A percentile compares a stretch with the other conserved stretches of the same genome.
phyloP scores from a whole-genome alignment of 441 rosid genomes.

The Rhodomyrtus psidioides region DNA sequence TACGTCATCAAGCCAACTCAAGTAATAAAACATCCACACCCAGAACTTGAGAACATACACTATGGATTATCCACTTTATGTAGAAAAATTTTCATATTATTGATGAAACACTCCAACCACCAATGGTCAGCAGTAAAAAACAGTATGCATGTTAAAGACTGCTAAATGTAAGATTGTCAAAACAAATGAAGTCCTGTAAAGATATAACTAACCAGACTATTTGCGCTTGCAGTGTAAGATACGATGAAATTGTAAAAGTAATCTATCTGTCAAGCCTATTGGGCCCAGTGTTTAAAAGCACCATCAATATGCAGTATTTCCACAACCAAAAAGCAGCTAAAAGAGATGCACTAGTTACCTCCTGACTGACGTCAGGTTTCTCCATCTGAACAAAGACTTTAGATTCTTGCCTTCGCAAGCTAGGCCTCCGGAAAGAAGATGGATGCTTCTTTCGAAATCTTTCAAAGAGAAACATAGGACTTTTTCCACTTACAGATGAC shows the following conservation, averaged over 20 bases:
- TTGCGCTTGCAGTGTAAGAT: neutral
- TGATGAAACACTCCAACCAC: neutral
- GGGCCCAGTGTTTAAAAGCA: neutral
- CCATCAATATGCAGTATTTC: neutral
- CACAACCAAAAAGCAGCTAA: neutral
- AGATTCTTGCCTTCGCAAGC: conserved; percentile 49
- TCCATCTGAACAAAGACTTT: conserved; percentile 72
- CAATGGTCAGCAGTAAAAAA: neutral
- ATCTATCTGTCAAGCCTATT: neutral
- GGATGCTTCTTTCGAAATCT: conserved; percentile 31
- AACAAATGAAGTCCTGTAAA: neutral
- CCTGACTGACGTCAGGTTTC: conserved; percentile 73
- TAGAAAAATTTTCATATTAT: neutral
- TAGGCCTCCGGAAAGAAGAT: conserved; percentile 37
- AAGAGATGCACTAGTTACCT: conserved; percentile 41
- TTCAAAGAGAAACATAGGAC: conserved; percentile 49
- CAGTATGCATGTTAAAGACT: neutral
- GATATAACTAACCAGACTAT: neutral
- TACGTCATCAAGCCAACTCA: neutral
- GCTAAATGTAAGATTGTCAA: neutral
- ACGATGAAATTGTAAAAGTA: neutral
- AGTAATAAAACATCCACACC: neutral
- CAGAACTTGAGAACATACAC: neutral
- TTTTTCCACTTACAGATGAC: conserved; percentile 51
- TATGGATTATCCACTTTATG: neutral